Evolutionary conservation across 352 stramenopile species (phyloP).

Genomic region (Pythium biforme): DNA sequence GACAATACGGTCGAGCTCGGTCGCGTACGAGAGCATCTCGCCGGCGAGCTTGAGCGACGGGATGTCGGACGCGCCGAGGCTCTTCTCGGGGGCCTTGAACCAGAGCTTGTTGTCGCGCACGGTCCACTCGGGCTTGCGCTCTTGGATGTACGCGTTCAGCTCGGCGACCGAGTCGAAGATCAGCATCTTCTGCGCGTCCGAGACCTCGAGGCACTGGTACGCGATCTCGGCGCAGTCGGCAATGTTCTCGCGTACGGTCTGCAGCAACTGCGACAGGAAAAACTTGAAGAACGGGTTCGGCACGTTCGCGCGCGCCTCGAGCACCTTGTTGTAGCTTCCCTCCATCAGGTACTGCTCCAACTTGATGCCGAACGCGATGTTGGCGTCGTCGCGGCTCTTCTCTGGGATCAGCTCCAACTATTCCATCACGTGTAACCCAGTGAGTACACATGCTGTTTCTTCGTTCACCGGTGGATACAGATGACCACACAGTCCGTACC

Average conservation of each 20-base stretch:
- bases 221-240: slow-evolving; percentile 95
- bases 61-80: slow-evolving; percentile 87
- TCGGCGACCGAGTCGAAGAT: slow-evolving; percentile 87
- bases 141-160: slow-evolving; percentile 84
- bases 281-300: slow-evolving; percentile 93
- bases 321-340: slow-evolving; percentile 93
- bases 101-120: slow-evolving; percentile 82
- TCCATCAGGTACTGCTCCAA: slow-evolving; percentile 93
- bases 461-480: no score
- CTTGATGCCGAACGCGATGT: slow-evolving; percentile 88
- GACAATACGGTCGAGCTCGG: slow-evolving; percentile 93
- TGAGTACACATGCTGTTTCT: no score
- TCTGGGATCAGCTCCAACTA: slow-evolving; percentile 88
- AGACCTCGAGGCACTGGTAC: slow-evolving; percentile 88
- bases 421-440: no score
- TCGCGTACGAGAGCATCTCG: slow-evolving; percentile 95
- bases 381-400: slow-evolving; percentile 73
- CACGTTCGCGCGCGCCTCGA: slow-evolving; percentile 85
- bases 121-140: slow-evolving; percentile 90
- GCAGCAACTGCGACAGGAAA: slow-evolving; percentile 92
- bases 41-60: slow-evolving; percentile 93
- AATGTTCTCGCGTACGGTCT: slow-evolving; percentile 95
- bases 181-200: slow-evolving; percentile 91
- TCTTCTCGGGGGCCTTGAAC: slow-evolving; percentile 91
- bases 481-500: slow-evolving; percentile 24